Evolutionary conservation across 2,329 filamentous ascomycete genomes (phyloP).

Genomic region (Myriosclerotinia curreyana): DNA sequence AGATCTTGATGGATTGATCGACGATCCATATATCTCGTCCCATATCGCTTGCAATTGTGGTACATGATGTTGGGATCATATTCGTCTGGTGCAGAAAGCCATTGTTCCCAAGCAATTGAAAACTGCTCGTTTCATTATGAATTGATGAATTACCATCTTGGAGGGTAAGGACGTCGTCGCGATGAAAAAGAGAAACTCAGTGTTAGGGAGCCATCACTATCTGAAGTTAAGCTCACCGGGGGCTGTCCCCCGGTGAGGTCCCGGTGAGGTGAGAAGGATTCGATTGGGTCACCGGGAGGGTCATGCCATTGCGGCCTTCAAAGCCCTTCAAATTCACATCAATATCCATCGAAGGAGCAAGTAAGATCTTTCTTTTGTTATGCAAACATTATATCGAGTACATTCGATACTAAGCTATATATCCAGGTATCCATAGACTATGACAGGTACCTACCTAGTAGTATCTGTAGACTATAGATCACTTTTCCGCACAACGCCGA

Average conservation of each 20-base stretch:
- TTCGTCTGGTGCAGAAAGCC: background rate
- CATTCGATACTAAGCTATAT: conserved; percentile 6
- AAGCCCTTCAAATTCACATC: too few species aligned
- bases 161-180: background rate
- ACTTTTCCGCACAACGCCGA: conserved; percentile 10
- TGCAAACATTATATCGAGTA: conserved; percentile 18
- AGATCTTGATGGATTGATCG: background rate
- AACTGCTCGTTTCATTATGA: background rate
- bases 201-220: too few species aligned
- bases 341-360: background rate
- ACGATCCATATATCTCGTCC: background rate
- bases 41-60: background rate
- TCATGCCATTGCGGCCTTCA: too few species aligned
- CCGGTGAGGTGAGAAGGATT: too few species aligned
- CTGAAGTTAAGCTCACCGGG: background rate
- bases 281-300: background rate
- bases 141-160: background rate
- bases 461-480: background rate
- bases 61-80: background rate
- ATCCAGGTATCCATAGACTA: conserved; percentile 10
- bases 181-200: background rate
- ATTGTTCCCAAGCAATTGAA: background rate
- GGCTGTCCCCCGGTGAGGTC: too few species aligned
- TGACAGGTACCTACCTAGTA: background rate
- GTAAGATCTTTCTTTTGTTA: background rate